These are phyloP conservation scores for Aspergillus sp. DNA, from an alignment of 2,329 filamentous ascomycete genomes.

Conservation along the genomic window DNA sequence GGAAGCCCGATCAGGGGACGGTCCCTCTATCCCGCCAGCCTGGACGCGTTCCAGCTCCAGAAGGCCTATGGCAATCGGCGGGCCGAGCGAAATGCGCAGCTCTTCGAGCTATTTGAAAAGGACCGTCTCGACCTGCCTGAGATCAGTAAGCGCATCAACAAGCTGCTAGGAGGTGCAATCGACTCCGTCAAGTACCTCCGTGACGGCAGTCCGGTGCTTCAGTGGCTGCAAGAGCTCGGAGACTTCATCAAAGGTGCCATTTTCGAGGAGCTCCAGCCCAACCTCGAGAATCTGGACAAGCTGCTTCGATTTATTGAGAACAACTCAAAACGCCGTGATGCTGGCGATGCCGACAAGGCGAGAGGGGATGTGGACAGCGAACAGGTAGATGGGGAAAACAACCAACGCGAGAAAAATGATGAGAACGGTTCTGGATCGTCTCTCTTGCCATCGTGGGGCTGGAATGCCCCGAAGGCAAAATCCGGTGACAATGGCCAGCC, in stretches of 20 bases:
- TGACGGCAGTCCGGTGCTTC: neutral
- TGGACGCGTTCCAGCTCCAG: slow-evolving; percentile 3
- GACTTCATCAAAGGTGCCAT: neutral
- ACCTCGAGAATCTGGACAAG: neutral
- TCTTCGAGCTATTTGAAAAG: neutral
- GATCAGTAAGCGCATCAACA: neutral
- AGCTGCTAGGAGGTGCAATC: neutral
- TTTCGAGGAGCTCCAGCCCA: neutral
- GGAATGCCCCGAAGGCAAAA: too few species aligned
- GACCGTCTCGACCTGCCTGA: neutral
- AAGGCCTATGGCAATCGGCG: neutral
- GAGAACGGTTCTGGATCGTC: neutral
- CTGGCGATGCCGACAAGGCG: neutral
- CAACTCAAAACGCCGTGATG: neutral
- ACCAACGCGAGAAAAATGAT: neutral
- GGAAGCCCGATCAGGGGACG: slow-evolving; percentile 4
- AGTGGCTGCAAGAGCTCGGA: neutral
- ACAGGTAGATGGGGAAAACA: neutral
- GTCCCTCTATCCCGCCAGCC: slow-evolving; percentile 6
- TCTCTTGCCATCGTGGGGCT: neutral
- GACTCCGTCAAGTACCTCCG: neutral
- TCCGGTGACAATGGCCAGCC: neutral
- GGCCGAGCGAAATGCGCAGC: neutral
- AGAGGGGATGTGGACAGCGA: too few species aligned
- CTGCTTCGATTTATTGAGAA: neutral